Evolutionary conservation across 257 asterid species (phyloP).

Genomic region (Gentiana dahurica): DNA sequence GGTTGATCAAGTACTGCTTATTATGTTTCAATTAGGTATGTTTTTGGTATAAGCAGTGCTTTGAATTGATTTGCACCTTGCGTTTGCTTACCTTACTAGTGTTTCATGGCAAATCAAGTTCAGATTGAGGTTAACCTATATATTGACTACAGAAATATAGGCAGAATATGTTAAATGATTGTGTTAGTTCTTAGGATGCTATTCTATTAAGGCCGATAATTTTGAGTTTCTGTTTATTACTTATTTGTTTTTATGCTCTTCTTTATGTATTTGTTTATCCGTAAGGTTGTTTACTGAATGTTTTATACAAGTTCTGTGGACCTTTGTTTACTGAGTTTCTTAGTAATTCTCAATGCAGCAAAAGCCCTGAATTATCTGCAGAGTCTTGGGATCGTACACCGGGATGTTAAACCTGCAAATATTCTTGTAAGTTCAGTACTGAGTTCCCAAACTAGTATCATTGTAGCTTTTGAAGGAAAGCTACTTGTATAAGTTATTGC

Average conservation of each 20-base stretch:
- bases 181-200: too few species aligned
- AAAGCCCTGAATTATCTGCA: slow-evolving; percentile 76
- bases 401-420: slow-evolving; percentile 98
- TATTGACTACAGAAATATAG: too few species aligned
- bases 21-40: slow-evolving; percentile 52
- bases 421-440: slow-evolving; percentile 66
- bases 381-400: slow-evolving; percentile 85
- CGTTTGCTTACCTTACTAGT: not conserved
- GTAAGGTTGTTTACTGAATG: not conserved
- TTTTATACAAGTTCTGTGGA: not conserved
- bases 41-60: not conserved
- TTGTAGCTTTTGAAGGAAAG: not conserved
- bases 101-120: too few species aligned
- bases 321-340: slow-evolving; percentile 10
- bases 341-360: slow-evolving; percentile 55
- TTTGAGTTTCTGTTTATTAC: too few species aligned
- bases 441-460: slow-evolving; percentile 9
- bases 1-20: slow-evolving; percentile 40
- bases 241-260: too few species aligned
- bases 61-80: slow-evolving; percentile 3
- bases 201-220: too few species aligned
- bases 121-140: too few species aligned
- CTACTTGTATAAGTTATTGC: not conserved
- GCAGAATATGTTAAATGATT: too few species aligned
- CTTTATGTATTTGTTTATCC: too few species aligned